phyloP scores from a whole-genome alignment of 1,284 basidiomycete species.

The Agroathelia rolfsii region DNA sequence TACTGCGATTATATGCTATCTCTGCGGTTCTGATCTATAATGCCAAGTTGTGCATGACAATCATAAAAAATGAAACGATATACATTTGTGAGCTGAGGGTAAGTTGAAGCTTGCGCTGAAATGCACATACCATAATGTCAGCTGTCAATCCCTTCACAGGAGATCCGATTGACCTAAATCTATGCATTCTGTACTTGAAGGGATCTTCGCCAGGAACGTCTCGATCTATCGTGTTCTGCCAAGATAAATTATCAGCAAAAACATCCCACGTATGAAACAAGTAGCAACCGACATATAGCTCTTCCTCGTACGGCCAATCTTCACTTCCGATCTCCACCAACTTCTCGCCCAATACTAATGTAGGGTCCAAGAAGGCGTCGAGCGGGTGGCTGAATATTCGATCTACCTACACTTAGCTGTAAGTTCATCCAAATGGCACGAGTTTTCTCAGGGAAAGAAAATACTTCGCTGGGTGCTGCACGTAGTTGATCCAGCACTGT shows the following conservation, averaged over 20 bases:
- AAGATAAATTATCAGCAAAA: constrained; percentile 2
- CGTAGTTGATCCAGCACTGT: constrained; percentile 40
- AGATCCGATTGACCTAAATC: constrained; percentile 66
- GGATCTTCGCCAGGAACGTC: constrained; percentile 34
- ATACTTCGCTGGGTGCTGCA: constrained; percentile 54
- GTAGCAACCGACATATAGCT: constrained; percentile 42
- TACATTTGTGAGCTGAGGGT: neutral
- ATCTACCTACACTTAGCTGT: too few relatives aligned
- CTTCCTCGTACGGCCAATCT: constrained; percentile 69
- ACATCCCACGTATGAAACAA: constrained; percentile 6
- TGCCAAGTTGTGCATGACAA: too few relatives aligned
- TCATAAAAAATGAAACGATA: neutral
- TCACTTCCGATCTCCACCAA: constrained; percentile 51
- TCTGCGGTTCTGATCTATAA: constrained; percentile 48
- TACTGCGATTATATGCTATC: constrained; percentile 39
- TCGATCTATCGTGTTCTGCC: constrained; percentile 48
- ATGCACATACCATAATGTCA: constrained; percentile 58
- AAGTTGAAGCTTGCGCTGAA: neutral
- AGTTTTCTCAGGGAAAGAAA: too few relatives aligned
- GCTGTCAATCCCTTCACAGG: constrained; percentile 77
- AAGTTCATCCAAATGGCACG: too few relatives aligned
- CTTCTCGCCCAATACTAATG: constrained; percentile 29
- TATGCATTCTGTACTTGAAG: constrained; percentile 58
- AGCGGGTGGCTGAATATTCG: constrained; percentile 74
- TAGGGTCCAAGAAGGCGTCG: constrained; percentile 57